A percentile compares a stretch with the other conserved stretches of the same genome.
phyloP scores from a whole-genome alignment of 768 basidiomycete genomes.

The Trametes cubensis region DNA sequence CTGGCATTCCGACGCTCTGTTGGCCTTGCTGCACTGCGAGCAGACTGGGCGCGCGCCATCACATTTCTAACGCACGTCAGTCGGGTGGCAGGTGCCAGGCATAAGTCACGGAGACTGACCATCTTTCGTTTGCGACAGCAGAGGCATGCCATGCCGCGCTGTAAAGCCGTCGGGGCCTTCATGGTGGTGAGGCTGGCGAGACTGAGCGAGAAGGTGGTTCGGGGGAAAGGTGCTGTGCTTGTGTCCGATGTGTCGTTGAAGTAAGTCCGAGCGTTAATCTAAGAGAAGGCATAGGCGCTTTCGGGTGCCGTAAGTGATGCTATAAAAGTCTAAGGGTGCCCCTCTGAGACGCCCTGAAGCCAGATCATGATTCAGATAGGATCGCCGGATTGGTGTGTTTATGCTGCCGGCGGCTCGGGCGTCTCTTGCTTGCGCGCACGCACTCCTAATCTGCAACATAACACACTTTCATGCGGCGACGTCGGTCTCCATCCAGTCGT shows the following conservation, averaged over 20 bases:
- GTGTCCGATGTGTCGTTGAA: conserved; percentile 8
- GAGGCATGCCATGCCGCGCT: conserved; percentile 44
- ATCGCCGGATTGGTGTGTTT: conserved; percentile 13
- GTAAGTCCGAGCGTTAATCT: conserved; percentile 26
- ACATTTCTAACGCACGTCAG: conserved; percentile 51
- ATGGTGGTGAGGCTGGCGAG: conserved; percentile 26
- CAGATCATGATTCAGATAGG: conserved; percentile 24
- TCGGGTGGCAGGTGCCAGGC: background rate
- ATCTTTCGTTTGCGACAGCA: conserved; percentile 46
- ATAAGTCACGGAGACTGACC: conserved; percentile 25
- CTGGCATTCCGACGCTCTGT: conserved; percentile 51
- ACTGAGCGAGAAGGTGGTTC: conserved; percentile 23
- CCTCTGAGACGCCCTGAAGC: conserved; percentile 4
- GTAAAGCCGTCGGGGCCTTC: conserved; percentile 38
- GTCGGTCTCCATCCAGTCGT: conserved; percentile 5
- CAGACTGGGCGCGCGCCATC: conserved; percentile 61
- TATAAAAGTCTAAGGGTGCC: conserved; percentile 13
- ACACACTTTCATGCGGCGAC: conserved; percentile 8
- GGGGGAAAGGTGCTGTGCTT: conserved; percentile 11
- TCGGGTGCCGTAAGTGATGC: conserved; percentile 9
- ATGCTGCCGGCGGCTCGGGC: conserved; percentile 11
- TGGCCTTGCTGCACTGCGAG: conserved; percentile 56
- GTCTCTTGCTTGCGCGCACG: background rate
- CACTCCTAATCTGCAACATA: conserved; percentile 2
- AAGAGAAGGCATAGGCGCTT: conserved; percentile 15